Evolutionary conservation across 768 basidiomycete genomes (phyloP), one percentile per base, ranked within the genome.

Genomic region (Candolleomyces aberdarensis): DNA sequence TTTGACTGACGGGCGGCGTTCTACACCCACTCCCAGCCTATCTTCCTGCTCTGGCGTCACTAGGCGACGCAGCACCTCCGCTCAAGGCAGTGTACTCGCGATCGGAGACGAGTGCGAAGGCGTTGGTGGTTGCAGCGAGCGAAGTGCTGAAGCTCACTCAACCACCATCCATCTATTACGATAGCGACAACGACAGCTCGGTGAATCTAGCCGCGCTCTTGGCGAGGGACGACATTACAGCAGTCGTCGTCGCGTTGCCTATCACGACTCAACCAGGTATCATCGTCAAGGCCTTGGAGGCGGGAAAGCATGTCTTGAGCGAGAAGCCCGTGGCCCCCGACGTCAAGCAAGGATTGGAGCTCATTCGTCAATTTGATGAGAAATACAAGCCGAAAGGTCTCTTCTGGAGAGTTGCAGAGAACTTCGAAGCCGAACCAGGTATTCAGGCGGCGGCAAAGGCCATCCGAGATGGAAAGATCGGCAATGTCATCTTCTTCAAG

Each of bases 301-400:
- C 91, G 3, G 91, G 93, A 29, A 96, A 96, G 75, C 91, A 95
- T 69, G 92, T 96, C 53, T 70, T 95, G 62, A 89, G 88, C 71
- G 94, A 96, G 78, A 96, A 96, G 69, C 94, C 94, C 6, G 81
- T 94, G 14, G 91, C 86, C 3, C 79, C 86, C 46, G 87, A 89
- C 66, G 84, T 94, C 49, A 78, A 79, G 31, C 74, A 76, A 2
- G 93, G 89, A 0, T 72, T 84, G 50, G 76, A 77, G 62, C 78
- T 94, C 53, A 87, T 95, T 70, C 76, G 81, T 40, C 78, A 76
- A 43, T 95, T 92, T 71, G 83, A 90, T 64, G 70, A 72, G 57
- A 74, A 78, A 54, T 92, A 85, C 75, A 85, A 84, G 70, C 77
- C 80, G 10, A 86, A 86, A 67, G 87, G 86, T 7, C 69, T 92